These are phyloP conservation scores for Iris macrosiphon DNA, from an alignment of 106 monocot genomes.

Conservation along the genomic window DNA sequence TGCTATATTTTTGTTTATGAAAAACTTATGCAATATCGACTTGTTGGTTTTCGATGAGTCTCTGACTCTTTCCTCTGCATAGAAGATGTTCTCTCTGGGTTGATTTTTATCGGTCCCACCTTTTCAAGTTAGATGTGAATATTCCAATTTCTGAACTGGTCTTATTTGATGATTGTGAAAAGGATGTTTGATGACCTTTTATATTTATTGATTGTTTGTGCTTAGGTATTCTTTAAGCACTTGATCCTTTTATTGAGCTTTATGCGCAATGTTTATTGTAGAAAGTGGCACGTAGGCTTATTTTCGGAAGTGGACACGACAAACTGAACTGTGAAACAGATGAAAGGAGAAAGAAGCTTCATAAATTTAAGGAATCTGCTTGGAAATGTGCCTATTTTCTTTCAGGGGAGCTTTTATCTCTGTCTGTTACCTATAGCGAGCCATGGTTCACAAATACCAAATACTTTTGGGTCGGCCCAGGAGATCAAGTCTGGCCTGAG, in stretches of 20 bases:
- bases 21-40: too few relatives aligned
- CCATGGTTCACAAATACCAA: slow-evolving; percentile 85
- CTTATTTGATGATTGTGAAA: too few relatives aligned
- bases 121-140: too few relatives aligned
- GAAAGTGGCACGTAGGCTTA: slow-evolving; percentile 41
- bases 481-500: slow-evolving; percentile 86
- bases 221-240: background rate
- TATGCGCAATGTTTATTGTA: slow-evolving; percentile 15
- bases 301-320: slow-evolving; percentile 47
- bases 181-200: too few relatives aligned
- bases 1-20: too few relatives aligned
- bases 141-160: too few relatives aligned
- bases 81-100: too few relatives aligned
- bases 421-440: slow-evolving; percentile 80
- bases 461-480: slow-evolving; percentile 89
- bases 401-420: slow-evolving; percentile 58
- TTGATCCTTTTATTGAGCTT: background rate
- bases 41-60: too few relatives aligned
- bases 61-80: too few relatives aligned
- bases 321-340: slow-evolving; percentile 37
- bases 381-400: slow-evolving; percentile 91
- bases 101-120: too few relatives aligned
- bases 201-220: too few relatives aligned
- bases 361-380: slow-evolving; percentile 93
- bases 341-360: slow-evolving; percentile 56